phyloP scores from a whole-genome alignment of 2,329 filamentous ascomycete genomes.

The Penicillium sumatraense region DNA sequence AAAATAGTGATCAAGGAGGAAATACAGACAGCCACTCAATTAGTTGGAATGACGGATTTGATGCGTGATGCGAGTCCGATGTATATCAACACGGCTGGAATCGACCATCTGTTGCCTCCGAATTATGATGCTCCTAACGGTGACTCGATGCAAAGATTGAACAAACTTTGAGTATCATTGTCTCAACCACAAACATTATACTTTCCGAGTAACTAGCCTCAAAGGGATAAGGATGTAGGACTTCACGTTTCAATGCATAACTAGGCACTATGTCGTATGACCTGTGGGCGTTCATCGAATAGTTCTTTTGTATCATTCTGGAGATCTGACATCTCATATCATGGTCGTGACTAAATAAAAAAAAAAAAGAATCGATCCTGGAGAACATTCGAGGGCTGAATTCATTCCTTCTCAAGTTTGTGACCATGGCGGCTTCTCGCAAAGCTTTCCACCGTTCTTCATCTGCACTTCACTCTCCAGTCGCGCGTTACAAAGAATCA shows the following conservation, averaged over 20 bases:
- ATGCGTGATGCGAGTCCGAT: constrained; percentile 9
- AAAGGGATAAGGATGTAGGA: too few relatives aligned
- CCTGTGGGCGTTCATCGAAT: too few relatives aligned
- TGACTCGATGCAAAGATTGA: neutral
- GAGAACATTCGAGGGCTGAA: too few relatives aligned
- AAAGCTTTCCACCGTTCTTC: neutral
- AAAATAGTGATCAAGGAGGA: constrained; percentile 9
- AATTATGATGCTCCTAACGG: neutral
- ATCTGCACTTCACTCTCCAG: neutral
- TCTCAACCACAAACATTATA: too few relatives aligned
- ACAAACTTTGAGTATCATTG: neutral
- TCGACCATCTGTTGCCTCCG: constrained; percentile 8
- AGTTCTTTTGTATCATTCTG: too few relatives aligned
- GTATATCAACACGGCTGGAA: constrained; percentile 7
- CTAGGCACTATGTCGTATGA: too few relatives aligned
- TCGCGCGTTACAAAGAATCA: neutral
- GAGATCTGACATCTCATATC: too few relatives aligned
- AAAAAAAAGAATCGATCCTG: too few relatives aligned
- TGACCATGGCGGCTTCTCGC: neutral
- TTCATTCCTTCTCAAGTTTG: too few relatives aligned
- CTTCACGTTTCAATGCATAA: too few relatives aligned
- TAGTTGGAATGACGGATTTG: constrained; percentile 12
- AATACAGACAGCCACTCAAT: constrained; percentile 8
- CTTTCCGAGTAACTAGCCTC: too few relatives aligned
- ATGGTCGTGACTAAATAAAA: too few relatives aligned